phyloP scores from a whole-genome alignment of 2,329 filamentous ascomycete species.

The Arachnomyces sp. region DNA sequence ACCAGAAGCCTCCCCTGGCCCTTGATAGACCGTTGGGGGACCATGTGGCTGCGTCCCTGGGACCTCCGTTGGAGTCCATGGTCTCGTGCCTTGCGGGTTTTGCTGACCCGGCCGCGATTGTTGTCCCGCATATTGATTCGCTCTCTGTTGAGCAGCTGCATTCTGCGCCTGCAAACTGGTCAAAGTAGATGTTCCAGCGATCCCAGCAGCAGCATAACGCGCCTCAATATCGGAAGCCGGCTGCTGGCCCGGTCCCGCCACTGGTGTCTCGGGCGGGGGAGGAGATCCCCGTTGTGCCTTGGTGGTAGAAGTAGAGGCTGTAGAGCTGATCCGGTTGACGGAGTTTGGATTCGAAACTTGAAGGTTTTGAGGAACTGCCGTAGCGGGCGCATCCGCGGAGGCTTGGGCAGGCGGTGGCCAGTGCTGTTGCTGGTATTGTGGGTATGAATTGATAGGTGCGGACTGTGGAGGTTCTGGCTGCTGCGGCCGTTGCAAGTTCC shows the following conservation, averaged over 20 bases:
- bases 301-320: conserved; percentile 87
- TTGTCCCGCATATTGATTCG: conserved; percentile 65
- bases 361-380: conserved; percentile 27
- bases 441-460: conserved; percentile 35
- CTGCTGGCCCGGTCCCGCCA: conserved; percentile 63
- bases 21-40: conserved; percentile 86
- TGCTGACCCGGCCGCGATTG: conserved; percentile 28
- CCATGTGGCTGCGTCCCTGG: conserved; percentile 82
- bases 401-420: conserved; percentile 46
- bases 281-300: conserved; percentile 86
- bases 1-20: conserved; percentile 58
- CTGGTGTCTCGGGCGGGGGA: conserved; percentile 86
- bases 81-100: conserved; percentile 44
- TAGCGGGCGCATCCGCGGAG: conserved; percentile 15
- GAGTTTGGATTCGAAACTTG: conserved; percentile 46
- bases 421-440: conserved; percentile 54
- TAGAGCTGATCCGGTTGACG: conserved; percentile 63
- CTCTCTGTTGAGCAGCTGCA: conserved; percentile 71
- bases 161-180: conserved; percentile 68
- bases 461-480: conserved; percentile 26
- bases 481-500: conserved; percentile 41
- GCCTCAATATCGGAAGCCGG: conserved; percentile 79
- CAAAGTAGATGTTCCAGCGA: conserved; percentile 75
- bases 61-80: conserved; percentile 92
- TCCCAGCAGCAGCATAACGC: conserved; percentile 83